A percentile compares a stretch with the other conserved stretches of the same genome.
phyloP scores from a whole-genome alignment of 2,329 filamentous ascomycete genomes.

The Clonostachys solani region DNA sequence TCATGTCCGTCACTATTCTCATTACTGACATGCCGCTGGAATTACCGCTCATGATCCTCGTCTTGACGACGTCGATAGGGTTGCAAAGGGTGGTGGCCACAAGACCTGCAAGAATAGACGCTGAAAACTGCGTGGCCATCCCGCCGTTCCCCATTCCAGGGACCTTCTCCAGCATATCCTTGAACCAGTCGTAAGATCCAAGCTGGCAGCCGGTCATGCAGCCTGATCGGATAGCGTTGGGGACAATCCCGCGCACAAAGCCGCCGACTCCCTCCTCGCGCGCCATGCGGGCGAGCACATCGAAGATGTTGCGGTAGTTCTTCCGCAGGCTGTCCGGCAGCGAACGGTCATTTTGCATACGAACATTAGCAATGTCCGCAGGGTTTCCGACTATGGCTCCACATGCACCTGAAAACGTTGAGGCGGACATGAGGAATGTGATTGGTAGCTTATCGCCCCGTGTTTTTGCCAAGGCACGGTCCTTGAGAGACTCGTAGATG shows the following conservation, averaged over 20 bases:
- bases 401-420: neutral
- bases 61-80: neutral
- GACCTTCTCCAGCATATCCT: neutral
- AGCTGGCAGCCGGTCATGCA: neutral
- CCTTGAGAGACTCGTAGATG: neutral
- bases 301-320: slow-evolving; percentile 92
- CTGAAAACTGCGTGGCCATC: neutral
- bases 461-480: neutral
- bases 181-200: neutral
- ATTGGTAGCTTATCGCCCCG: neutral
- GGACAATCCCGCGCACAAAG: neutral
- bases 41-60: neutral
- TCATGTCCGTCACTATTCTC: no score
- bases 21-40: no score
- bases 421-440: neutral
- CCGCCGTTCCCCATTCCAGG: neutral
- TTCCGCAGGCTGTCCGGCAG: slow-evolving; percentile 81
- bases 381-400: slow-evolving; percentile 89
- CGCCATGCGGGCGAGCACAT: slow-evolving; percentile 78
- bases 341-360: slow-evolving; percentile 95
- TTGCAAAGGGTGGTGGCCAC: neutral
- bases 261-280: slow-evolving; percentile 67
- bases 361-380: slow-evolving; percentile 89
- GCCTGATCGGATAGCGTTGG: neutral
- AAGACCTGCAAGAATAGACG: neutral